These are phyloP conservation scores for Escallonia herrerae DNA, from an alignment of 129 eudicot species.

Conservation along the genomic window DNA sequence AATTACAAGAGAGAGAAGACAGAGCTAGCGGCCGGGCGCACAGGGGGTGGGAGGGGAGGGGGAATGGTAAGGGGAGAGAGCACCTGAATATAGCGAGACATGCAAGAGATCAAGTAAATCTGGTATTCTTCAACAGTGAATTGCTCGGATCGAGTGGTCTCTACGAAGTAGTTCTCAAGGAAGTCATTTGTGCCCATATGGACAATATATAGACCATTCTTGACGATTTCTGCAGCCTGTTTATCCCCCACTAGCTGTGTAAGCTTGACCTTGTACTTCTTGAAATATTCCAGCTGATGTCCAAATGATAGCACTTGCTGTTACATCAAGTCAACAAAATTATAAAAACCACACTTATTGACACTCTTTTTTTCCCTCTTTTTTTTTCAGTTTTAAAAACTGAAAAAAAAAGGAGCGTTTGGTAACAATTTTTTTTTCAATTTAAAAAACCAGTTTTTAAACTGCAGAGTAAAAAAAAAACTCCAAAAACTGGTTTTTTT, in stretches of 20 bases:
- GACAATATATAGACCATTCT: conserved; percentile 34
- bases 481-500: no score
- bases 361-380: no score
- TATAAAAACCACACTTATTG: no score
- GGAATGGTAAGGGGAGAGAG: neutral
- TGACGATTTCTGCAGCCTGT: conserved; percentile 20
- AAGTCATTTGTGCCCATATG: conserved; percentile 70
- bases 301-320: conserved; percentile 43
- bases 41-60: neutral
- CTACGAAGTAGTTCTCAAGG: conserved; percentile 44
- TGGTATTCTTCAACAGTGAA: conserved; percentile 50
- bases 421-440: no score
- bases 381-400: no score
- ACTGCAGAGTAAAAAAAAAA: no score
- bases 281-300: conserved; percentile 56
- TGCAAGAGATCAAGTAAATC: conserved; percentile 36
- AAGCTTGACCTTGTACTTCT: conserved; percentile 38
- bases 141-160: conserved; percentile 37
- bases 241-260: conserved; percentile 29
- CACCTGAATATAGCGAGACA: conserved; percentile 43
- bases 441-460: no score
- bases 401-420: no score
- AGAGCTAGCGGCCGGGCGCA: neutral
- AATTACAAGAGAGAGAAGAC: neutral
- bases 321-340: neutral